Conservation (phyloP, 768 basidiomycete species). For the Agrocybe chaxingu region DNA sequence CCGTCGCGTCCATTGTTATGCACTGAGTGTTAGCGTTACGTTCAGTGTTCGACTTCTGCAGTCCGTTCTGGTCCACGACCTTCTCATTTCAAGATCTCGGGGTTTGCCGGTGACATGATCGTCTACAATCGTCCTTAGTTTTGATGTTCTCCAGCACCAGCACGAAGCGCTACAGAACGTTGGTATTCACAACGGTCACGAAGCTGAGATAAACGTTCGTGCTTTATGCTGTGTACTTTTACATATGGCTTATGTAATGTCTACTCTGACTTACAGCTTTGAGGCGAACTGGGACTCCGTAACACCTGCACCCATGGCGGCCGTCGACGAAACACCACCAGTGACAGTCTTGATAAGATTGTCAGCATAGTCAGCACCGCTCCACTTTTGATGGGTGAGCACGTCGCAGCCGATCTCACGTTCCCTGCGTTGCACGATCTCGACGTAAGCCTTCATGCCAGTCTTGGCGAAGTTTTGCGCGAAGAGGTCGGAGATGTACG, state of each 20-base stretch:
- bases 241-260: slow-evolving; percentile 12
- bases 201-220: slow-evolving; percentile 1
- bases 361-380: slow-evolving; percentile 91
- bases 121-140: too few species aligned
- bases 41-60: neutral
- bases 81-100: too few species aligned
- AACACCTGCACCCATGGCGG: slow-evolving; percentile 99
- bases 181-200: neutral
- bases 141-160: too few species aligned
- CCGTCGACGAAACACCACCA: slow-evolving; percentile 92
- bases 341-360: slow-evolving; percentile 93
- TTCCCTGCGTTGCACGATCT: slow-evolving; percentile 89
- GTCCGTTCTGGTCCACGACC: too few species aligned
- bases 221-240: slow-evolving; percentile 16
- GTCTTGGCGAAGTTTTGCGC: slow-evolving; percentile 86
- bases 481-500: slow-evolving; percentile 92
- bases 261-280: slow-evolving; percentile 25
- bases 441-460: slow-evolving; percentile 99
- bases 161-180: too few species aligned
- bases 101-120: too few species aligned
- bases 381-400: slow-evolving; percentile 98
- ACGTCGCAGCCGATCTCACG: slow-evolving; percentile 94
- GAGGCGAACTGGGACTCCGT: slow-evolving; percentile 82
- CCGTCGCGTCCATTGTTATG: slow-evolving; percentile 50
- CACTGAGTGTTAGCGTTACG: neutral